These are phyloP conservation scores for Gossypium laxum DNA, from an alignment of 441 rosid genomes.

Conservation along the genomic window DNA sequence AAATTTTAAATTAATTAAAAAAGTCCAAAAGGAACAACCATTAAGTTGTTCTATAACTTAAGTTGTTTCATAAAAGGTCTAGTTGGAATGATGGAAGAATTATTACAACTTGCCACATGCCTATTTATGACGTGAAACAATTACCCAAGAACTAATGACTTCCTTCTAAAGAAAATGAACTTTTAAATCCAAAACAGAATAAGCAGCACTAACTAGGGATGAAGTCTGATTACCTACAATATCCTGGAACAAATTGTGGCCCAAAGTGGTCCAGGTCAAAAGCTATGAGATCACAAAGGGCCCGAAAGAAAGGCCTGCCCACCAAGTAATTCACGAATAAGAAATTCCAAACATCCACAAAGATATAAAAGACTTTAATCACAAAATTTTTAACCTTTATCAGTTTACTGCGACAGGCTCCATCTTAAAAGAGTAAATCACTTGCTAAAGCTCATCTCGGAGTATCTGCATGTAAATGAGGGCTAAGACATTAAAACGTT, in stretches of 20 bases:
- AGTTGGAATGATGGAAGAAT: no score
- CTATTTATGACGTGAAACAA: no score
- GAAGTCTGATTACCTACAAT: constrained; percentile 36
- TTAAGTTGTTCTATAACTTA: no score
- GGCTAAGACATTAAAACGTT: background rate
- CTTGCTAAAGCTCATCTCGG: constrained; percentile 76
- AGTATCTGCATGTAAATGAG: constrained; percentile 42
- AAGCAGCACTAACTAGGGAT: background rate
- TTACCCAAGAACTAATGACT: no score
- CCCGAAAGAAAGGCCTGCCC: constrained; percentile 37
- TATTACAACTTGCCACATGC: no score
- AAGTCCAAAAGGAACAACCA: no score
- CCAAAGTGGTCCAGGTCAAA: constrained; percentile 48
- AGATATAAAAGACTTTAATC: constrained; percentile 12
- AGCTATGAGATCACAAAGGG: constrained; percentile 51
- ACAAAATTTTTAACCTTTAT: constrained; percentile 29
- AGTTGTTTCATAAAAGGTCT: no score
- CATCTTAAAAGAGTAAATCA: constrained; percentile 34
- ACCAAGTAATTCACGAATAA: constrained; percentile 24
- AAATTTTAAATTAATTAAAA: no score
- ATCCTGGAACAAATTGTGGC: constrained; percentile 34
- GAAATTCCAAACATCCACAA: constrained; percentile 21
- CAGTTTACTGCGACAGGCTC: constrained; percentile 29
- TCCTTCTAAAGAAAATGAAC: background rate
- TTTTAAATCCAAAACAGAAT: background rate